Evolutionary conservation across 768 basidiomycete species (phyloP).

Genomic region (Suillus clintonianus): DNA sequence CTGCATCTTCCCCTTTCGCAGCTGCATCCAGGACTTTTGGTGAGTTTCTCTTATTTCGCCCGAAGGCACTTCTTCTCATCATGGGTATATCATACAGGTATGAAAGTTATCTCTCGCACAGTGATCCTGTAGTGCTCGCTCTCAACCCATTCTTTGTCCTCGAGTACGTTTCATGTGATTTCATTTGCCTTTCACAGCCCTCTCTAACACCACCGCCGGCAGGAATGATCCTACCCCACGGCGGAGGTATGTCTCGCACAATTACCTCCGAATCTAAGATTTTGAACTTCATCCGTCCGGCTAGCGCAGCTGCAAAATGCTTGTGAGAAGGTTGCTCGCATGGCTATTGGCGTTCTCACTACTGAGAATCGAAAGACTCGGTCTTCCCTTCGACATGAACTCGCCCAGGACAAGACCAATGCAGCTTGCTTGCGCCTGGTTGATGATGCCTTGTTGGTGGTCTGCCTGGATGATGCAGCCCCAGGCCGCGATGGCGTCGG

Average conservation of each 20-base stretch:
- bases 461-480: conserved; percentile 83
- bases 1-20: conserved; percentile 29
- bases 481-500: conserved; percentile 34
- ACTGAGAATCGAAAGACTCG: conserved; percentile 94
- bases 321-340: conserved; percentile 73
- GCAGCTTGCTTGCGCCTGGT: conserved; percentile 79
- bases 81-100: conserved; percentile 48
- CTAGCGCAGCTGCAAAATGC: conserved; percentile 87
- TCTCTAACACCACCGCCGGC: conserved; percentile 2
- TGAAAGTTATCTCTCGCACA: conserved; percentile 86
- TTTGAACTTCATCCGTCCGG: conserved; percentile 1
- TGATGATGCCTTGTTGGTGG: conserved; percentile 89
- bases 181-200: background rate
- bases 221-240: conserved; percentile 92
- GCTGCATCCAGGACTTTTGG: conserved; percentile 98
- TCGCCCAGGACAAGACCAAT: conserved; percentile 73
- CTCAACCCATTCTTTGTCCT: conserved; percentile 98
- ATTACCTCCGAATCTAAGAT: background rate
- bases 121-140: conserved; percentile 90
- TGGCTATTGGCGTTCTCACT: conserved; percentile 89
- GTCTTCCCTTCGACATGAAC: conserved; percentile 70
- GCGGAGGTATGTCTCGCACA: conserved; percentile 60
- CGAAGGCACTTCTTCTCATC: conserved; percentile 4
- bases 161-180: conserved; percentile 58
- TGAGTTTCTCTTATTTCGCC: conserved; percentile 36